Conservation (phyloP, 208 protist genomes). For the Giardia duodenalis region DNA sequence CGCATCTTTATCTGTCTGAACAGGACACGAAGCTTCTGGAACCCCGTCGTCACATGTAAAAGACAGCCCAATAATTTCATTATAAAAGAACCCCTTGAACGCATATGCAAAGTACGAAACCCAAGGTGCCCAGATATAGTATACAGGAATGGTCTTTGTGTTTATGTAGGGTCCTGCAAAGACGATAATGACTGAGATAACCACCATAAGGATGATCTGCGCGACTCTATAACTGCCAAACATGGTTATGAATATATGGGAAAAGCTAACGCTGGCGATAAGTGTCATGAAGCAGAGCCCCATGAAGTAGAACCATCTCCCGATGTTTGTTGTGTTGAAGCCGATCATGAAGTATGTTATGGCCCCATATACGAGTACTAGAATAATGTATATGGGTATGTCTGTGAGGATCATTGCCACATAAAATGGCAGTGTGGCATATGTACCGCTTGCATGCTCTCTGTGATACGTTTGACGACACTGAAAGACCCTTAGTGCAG, state of each 20-base stretch:
- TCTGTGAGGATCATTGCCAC: conserved; percentile 13
- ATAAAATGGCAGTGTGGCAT: conserved; percentile 3
- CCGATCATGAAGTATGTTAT: conserved; percentile 25
- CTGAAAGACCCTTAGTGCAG: not conserved
- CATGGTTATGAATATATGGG: not conserved
- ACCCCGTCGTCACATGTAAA: not conserved
- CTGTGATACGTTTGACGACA: not conserved
- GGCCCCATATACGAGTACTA: not conserved
- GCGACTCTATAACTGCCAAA: not conserved
- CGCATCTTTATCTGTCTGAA: not conserved
- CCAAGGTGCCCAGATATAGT: conserved; percentile 7
- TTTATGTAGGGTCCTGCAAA: conserved; percentile 29
- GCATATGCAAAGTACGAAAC: not conserved
- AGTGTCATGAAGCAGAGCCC: conserved; percentile 26
- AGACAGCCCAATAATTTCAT: not conserved
- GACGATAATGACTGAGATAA: not conserved
- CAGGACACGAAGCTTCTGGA: not conserved
- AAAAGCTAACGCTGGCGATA: not conserved
- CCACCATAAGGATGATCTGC: not conserved
- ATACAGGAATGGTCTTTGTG: not conserved
- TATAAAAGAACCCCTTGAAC: not conserved
- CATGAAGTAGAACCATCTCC: conserved; percentile 1
- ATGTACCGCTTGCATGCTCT: conserved; percentile 12
- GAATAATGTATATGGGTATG: not conserved
- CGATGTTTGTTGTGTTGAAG: not conserved